These are phyloP conservation scores for Aspergillus sp. DNA, from an alignment of 2,329 filamentous ascomycete species.

Conservation along the genomic window DNA sequence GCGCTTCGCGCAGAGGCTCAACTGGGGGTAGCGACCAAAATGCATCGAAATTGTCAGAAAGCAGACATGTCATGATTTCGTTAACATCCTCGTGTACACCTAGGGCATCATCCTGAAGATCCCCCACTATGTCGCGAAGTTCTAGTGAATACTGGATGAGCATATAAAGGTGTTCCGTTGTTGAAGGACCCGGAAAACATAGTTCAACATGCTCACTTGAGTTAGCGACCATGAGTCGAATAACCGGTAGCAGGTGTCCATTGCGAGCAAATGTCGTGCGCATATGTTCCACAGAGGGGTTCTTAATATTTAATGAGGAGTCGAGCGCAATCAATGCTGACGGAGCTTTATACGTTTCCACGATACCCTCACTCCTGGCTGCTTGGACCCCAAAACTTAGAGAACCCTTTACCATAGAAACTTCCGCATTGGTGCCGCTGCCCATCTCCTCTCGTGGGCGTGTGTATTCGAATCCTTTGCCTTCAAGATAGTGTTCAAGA, in stretches of 20 bases:
- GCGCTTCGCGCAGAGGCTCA: conserved; percentile 37
- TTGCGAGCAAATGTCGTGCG: conserved; percentile 37
- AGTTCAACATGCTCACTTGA: conserved; percentile 47
- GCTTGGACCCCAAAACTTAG: conserved; percentile 40
- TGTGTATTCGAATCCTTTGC: conserved; percentile 40
- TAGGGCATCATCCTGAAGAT: conserved; percentile 43
- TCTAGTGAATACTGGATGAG: conserved; percentile 35
- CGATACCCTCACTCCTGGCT: conserved; percentile 28
- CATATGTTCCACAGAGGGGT: conserved; percentile 40
- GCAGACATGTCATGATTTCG: conserved; percentile 34
- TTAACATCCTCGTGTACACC: conserved; percentile 42
- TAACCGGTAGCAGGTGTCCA: conserved; percentile 41
- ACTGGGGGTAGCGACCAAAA: conserved; percentile 40
- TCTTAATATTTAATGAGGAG: conserved; percentile 41
- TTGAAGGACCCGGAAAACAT: conserved; percentile 40
- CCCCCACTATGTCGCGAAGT: conserved; percentile 38
- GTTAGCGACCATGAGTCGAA: conserved; percentile 47
- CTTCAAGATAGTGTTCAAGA: conserved; percentile 43
- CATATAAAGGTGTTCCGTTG: conserved; percentile 33
- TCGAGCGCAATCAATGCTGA: conserved; percentile 47
- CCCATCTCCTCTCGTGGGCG: conserved; percentile 33
- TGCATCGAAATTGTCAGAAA: conserved; percentile 36
- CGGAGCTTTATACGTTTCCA: conserved; percentile 35
- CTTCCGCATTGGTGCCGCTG: conserved; percentile 29
- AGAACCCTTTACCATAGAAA: conserved; percentile 36